These are phyloP conservation scores for Solanum hybrid DNA, from an alignment of 305 asterid species.

Conservation along the genomic window DNA sequence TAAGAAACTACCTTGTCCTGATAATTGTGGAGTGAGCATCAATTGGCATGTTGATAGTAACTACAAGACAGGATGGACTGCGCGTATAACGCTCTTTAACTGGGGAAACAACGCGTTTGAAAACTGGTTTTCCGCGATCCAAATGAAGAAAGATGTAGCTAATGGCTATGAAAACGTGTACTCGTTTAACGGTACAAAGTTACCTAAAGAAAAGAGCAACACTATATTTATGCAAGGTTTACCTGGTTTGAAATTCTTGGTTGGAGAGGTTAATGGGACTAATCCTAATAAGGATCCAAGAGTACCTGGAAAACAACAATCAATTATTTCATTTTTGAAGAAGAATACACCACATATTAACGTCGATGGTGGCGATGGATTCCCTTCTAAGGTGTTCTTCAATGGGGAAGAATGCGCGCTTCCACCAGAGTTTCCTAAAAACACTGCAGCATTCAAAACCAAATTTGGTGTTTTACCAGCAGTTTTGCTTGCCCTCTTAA, in stretches of 20 bases:
- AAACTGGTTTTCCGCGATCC: conserved; percentile 68
- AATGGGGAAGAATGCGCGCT: conserved; percentile 85
- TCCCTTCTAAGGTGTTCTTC: conserved; percentile 62
- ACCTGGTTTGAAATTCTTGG: conserved; percentile 56
- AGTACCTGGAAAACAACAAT: conserved; percentile 82
- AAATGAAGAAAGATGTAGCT: conserved; percentile 37
- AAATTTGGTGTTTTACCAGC: conserved; percentile 15
- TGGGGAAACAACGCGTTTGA: conserved; percentile 47
- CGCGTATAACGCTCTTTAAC: conserved; percentile 70
- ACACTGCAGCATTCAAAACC: conserved; percentile 14
- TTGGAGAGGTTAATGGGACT: conserved; percentile 62
- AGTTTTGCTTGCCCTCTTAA: conserved; percentile 21
- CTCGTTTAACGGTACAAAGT: conserved; percentile 64
- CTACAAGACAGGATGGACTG: conserved; percentile 72
- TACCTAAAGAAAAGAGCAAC: conserved; percentile 18
- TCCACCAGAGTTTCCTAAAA: conserved; percentile 42
- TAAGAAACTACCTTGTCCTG: conserved; percentile 59
- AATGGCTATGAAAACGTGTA: conserved; percentile 55
- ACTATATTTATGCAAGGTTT: conserved; percentile 73
- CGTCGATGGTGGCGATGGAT: conserved; percentile 56
- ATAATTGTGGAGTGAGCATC: conserved; percentile 80
- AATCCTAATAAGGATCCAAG: conserved; percentile 38
- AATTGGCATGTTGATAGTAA: conserved; percentile 88
- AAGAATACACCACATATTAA: conserved; percentile 27
- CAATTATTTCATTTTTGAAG: conserved; percentile 64